phyloP scores from a whole-genome alignment of 352 stramenopile species.

The Thraustochytrium sp. region DNA sequence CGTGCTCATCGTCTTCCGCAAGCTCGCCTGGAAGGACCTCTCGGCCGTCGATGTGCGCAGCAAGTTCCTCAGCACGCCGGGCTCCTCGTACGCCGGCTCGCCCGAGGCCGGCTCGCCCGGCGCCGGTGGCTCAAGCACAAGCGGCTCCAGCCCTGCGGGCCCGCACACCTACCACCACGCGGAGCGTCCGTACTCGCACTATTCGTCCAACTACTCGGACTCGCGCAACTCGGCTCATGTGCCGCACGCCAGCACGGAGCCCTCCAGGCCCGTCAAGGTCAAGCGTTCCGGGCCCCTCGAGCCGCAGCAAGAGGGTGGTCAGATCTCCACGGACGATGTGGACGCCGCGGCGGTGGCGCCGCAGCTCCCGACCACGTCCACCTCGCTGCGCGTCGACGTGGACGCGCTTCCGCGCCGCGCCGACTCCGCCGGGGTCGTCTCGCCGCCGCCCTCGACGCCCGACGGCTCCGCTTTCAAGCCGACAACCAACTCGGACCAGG shows the following conservation, averaged over 20 bases:
- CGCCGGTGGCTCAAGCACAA: too few species aligned
- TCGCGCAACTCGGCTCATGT: neutral
- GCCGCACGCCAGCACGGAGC: neutral
- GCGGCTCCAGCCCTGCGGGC: too few species aligned
- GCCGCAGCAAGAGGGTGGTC: neutral
- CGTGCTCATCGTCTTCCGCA: conserved; percentile 32
- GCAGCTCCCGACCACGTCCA: neutral
- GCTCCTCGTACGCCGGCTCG: neutral
- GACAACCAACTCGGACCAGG: neutral
- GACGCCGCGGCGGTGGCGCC: neutral
- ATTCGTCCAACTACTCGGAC: too few species aligned
- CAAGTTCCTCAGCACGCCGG: neutral
- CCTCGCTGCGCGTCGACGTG: neutral
- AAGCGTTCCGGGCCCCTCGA: neutral
- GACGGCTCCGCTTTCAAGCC: too few species aligned
- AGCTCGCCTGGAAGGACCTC: conserved; percentile 22
- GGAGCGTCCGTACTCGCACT: too few species aligned
- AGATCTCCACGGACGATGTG: neutral
- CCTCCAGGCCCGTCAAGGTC: neutral
- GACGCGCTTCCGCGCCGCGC: neutral
- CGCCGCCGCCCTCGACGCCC: too few species aligned
- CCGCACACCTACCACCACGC: too few species aligned
- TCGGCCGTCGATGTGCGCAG: neutral
- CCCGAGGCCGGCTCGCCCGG: too few species aligned
- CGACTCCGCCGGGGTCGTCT: neutral